Evolutionary conservation across 106 monocot species (phyloP), one percentile per base, ranked within the genome.

Genomic region (Dactylorhiza incarnata): DNA sequence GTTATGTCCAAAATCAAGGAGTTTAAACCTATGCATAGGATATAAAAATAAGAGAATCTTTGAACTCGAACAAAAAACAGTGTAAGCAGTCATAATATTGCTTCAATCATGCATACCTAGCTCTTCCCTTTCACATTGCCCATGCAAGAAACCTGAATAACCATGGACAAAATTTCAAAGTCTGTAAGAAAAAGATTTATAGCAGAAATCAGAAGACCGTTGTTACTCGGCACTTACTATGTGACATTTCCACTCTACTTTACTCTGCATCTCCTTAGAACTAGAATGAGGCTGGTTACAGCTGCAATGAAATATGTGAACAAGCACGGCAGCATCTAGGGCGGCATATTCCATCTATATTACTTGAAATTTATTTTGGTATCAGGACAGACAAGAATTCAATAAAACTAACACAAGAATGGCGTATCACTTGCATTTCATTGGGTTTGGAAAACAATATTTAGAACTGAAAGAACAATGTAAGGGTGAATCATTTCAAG

Each of bases 321-420:
- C 78, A 9, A 99, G 91, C 59, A 99, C 94, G 49, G 72, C 91
- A 50, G 97, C 94, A 86, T 99, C 97, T 65, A 99, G 89, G 48
- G 97, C 97, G 48, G 97, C 97, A 81, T 99, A 99, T 79, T 94
- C 97, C 61, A 94, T 89, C 93, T 96, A 76, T 80, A 89, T 9
- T 47, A 61, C 7, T 54, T 23, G 45, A n/a, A 46, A 69, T n/a
- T 46, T 1, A 37, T 37, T 37, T 37, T 37, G 3, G 37, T 37
- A 37, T 37, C 37, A 37, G 37, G 37, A 3, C 37, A 37, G 37
- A 37, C 37, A 37, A 37, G 37, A 37, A 37, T 37, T 37, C 3
- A 37, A 3, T 37, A 37, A 37, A 37, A 37, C 37, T 37, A 37
- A 37, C 37, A 37, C 37, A 3, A 37, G 37, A 37, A 37, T 37